These are phyloP conservation scores for Pelargonium nanum DNA, from an alignment of 345 rosid genomes.

Conservation along the genomic window DNA sequence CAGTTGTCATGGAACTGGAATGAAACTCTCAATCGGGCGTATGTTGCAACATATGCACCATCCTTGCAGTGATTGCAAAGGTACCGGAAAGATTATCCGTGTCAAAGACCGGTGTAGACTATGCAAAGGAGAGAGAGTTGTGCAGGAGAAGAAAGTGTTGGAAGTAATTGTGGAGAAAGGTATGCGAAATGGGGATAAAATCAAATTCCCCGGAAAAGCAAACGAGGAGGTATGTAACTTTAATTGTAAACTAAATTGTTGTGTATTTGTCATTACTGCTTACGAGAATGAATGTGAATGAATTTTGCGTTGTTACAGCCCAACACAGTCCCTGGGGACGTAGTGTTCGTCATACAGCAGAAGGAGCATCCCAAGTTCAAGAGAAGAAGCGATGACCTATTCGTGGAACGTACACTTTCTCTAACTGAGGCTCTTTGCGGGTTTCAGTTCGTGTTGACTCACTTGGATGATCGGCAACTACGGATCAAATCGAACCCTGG, in stretches of 20 bases:
- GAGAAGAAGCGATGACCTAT: slow-evolving; percentile 77
- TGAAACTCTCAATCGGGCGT: slow-evolving; percentile 84
- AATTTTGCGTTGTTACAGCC: slow-evolving; percentile 49
- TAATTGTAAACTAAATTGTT: too few relatives aligned
- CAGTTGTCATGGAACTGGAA: slow-evolving; percentile 79
- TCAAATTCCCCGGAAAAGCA: slow-evolving; percentile 83
- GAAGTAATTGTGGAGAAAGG: slow-evolving; percentile 89
- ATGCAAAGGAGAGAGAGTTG: slow-evolving; percentile 84
- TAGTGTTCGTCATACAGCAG: slow-evolving; percentile 75
- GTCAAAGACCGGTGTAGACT: slow-evolving; percentile 68
- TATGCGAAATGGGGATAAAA: slow-evolving; percentile 81
- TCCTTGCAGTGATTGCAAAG: slow-evolving; percentile 83
- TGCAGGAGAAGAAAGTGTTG: slow-evolving; percentile 69
- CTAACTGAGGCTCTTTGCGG: slow-evolving; percentile 92
- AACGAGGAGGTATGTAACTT: slow-evolving; percentile 57
- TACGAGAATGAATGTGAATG: background rate
- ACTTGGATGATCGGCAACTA: slow-evolving; percentile 75
- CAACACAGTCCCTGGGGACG: slow-evolving; percentile 73
- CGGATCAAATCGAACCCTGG: slow-evolving; percentile 74
- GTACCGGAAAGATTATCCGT: slow-evolving; percentile 69
- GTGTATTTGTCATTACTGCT: too few relatives aligned
- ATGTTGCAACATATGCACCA: slow-evolving; percentile 98
- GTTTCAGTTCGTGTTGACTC: slow-evolving; percentile 64
- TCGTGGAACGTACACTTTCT: slow-evolving; percentile 64
- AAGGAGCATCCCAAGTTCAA: slow-evolving; percentile 84